phyloP scores from a whole-genome alignment of 805 yeast species.

The Ogataea chonburiensis region DNA sequence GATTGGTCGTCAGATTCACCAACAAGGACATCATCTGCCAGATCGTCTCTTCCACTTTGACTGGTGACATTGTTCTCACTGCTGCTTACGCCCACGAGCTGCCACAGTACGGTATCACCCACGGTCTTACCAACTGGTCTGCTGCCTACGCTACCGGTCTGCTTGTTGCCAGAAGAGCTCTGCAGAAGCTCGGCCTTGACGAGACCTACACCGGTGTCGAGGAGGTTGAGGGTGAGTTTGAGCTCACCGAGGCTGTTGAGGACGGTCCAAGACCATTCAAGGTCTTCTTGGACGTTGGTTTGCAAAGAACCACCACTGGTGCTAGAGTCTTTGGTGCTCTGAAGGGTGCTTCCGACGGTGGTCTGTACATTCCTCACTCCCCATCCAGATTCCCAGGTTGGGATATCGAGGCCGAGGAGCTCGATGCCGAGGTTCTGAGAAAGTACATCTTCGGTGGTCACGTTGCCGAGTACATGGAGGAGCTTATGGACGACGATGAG shows the following conservation, averaged over 20 bases:
- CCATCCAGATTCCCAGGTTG: conserved; percentile 99
- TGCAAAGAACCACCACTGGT: conserved; percentile 99
- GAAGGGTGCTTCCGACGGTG: conserved; percentile 99
- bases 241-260: conserved; percentile 98
- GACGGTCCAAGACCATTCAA: conserved; percentile 99
- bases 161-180: conserved; percentile 97
- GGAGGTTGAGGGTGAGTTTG: conserved; percentile 99
- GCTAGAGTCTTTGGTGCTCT: conserved; percentile 99
- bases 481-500: conserved; percentile 99
- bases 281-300: conserved; percentile 98
- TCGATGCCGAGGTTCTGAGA: conserved; percentile 96
- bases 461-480: conserved; percentile 99
- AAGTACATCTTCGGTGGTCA: conserved; percentile 99
- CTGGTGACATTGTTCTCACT: conserved; percentile 93
- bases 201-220: conserved; percentile 98
- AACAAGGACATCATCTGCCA: conserved; percentile 99
- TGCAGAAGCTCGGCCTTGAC: conserved; percentile 96
- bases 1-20: conserved; percentile 99
- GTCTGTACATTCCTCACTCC: conserved; percentile 98
- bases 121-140: conserved; percentile 99
- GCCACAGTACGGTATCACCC: conserved; percentile 95
- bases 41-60: conserved; percentile 92
- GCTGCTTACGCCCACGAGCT: conserved; percentile 99
- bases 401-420: conserved; percentile 98
- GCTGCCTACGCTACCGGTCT: conserved; percentile 99